A percentile compares a stretch with the other conserved stretches of the same genome.
Evolutionary conservation across 2,329 filamentous ascomycete species (phyloP).

Genomic region (Cordyceps pruinosa): DNA sequence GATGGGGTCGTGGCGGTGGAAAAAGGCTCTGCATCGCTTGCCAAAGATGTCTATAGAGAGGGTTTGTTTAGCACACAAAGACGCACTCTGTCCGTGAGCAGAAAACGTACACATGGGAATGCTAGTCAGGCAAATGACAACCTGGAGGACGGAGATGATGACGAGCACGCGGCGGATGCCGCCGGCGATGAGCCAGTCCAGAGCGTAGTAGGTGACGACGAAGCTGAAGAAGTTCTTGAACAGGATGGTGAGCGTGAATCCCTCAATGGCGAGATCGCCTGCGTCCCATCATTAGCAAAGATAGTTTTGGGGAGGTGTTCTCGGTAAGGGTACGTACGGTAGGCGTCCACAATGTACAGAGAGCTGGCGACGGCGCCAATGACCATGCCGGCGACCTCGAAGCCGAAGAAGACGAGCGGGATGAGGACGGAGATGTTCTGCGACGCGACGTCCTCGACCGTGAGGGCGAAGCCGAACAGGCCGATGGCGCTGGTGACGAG

Average conservation of each 20-base stretch:
- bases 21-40: slow-evolving; percentile 69
- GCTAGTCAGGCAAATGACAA: slow-evolving; percentile 66
- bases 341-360: slow-evolving; percentile 87
- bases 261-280: slow-evolving; percentile 78
- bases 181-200: slow-evolving; percentile 70
- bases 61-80: slow-evolving; percentile 11
- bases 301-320: background rate
- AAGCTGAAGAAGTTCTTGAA: slow-evolving; percentile 97
- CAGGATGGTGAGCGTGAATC: slow-evolving; percentile 80
- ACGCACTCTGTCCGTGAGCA: no score
- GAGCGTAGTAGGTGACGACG: slow-evolving; percentile 74
- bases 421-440: slow-evolving; percentile 61
- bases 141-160: slow-evolving; percentile 64
- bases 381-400: slow-evolving; percentile 86
- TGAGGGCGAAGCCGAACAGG: slow-evolving; percentile 78
- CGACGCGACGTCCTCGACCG: slow-evolving; percentile 50
- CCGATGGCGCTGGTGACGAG: slow-evolving; percentile 70
- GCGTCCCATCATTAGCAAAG: slow-evolving; percentile 2
- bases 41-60: slow-evolving; percentile 67
- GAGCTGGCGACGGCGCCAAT: slow-evolving; percentile 80
- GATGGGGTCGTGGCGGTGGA: slow-evolving; percentile 67
- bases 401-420: slow-evolving; percentile 73
- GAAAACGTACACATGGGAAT: slow-evolving; percentile 68
- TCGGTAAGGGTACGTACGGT: slow-evolving; percentile 53
- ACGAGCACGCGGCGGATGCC: slow-evolving; percentile 58